Evolutionary conservation across 2,329 filamentous ascomycete species (phyloP).

Genomic region (Colletotrichum eleusines): DNA sequence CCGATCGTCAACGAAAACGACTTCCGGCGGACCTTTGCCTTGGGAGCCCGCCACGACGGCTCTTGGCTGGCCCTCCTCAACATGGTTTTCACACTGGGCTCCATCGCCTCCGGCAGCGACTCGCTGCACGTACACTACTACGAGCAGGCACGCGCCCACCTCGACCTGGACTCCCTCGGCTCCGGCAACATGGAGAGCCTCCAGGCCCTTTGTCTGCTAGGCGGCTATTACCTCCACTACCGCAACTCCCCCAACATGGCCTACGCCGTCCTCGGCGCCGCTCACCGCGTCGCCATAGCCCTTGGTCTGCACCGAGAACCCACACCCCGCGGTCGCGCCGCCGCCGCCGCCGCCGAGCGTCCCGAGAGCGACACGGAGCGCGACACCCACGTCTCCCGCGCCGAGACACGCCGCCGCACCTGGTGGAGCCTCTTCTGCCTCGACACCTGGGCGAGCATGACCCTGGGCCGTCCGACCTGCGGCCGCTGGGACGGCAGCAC

Average conservation of each 20-base stretch:
- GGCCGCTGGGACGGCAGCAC: constrained; percentile 48
- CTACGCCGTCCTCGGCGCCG: constrained; percentile 42
- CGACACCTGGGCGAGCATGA: constrained; percentile 57
- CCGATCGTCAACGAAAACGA: constrained; percentile 70
- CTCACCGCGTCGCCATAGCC: constrained; percentile 43
- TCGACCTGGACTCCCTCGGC: constrained; percentile 68
- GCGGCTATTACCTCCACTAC: constrained; percentile 45
- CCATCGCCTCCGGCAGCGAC: constrained; percentile 68
- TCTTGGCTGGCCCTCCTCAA: constrained; percentile 72
- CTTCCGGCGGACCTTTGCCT: constrained; percentile 53
- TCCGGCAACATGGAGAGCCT: constrained; percentile 48
- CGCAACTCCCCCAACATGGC: constrained; percentile 46
- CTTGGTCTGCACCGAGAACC: constrained; percentile 43
- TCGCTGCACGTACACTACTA: constrained; percentile 69
- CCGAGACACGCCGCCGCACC: too few relatives aligned
- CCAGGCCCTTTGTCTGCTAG: constrained; percentile 43
- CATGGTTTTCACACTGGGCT: constrained; percentile 72
- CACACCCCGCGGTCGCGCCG: constrained; percentile 43
- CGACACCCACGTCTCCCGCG: too few relatives aligned
- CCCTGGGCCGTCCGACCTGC: constrained; percentile 53
- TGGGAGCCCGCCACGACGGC: constrained; percentile 64
- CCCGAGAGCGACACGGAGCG: too few relatives aligned
- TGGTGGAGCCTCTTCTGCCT: constrained; percentile 60
- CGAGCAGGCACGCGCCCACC: constrained; percentile 63
- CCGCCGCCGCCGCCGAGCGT: too few relatives aligned